Conservation (phyloP, 2,329 filamentous ascomycete species). For the Paecilomyces sp. region DNA sequence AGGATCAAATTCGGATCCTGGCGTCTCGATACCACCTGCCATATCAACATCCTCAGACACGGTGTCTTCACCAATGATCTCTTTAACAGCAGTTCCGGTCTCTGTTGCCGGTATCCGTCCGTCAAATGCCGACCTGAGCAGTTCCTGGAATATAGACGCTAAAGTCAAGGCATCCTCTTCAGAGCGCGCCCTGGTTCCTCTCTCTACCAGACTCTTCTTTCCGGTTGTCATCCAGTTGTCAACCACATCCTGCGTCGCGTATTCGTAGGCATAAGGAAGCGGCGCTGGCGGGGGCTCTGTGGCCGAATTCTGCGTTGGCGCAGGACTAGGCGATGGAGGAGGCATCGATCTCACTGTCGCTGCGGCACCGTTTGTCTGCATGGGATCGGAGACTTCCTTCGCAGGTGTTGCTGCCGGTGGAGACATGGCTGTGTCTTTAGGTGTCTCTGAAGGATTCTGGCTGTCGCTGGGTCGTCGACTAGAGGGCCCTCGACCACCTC, state of each 20-base stretch:
- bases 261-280: constrained; percentile 62
- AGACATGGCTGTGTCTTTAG: constrained; percentile 24
- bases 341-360: constrained; percentile 8
- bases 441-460: constrained; percentile 24
- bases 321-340: constrained; percentile 15
- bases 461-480: constrained; percentile 29
- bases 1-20: constrained; percentile 45
- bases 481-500: constrained; percentile 30
- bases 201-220: constrained; percentile 59
- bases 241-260: constrained; percentile 64
- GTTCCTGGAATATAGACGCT: constrained; percentile 73
- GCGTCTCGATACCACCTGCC: constrained; percentile 36
- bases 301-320: constrained; percentile 3
- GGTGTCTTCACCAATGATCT: constrained; percentile 58
- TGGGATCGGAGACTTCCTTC: constrained; percentile 20
- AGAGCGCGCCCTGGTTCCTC: constrained; percentile 56
- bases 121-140: constrained; percentile 68
- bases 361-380: constrained; percentile 21
- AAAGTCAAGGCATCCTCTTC: constrained; percentile 63
- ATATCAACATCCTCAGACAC: constrained; percentile 41
- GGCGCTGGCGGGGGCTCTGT: constrained; percentile 14
- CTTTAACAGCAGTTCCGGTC: constrained; percentile 64
- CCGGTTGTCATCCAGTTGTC: constrained; percentile 61
- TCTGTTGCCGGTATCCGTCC: constrained; percentile 59
- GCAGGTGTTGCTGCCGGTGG: constrained; percentile 20